Base-by-base conservation (phyloP, 208 protist species). In the Acanthamoeba rhysodes region DNA sequence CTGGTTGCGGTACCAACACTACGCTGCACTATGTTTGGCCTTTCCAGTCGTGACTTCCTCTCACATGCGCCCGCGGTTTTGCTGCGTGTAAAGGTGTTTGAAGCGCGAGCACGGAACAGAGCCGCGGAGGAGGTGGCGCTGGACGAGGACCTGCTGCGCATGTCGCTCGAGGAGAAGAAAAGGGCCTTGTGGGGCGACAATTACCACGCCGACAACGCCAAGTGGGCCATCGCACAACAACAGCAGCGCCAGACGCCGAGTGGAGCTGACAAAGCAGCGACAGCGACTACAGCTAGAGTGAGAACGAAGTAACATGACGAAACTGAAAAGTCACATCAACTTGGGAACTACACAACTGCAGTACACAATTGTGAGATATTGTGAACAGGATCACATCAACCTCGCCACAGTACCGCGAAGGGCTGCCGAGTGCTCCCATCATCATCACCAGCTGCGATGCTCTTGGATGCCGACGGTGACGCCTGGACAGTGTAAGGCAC, bases 111-210 rank as follows among this genome's bases (percentile, higher is more conserved):
- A 10, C 64, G 64, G 64, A 27, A 29, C 24, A 27, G 64, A 62
- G 55, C 55, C 24, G 64, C 27, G 24, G 8, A 34, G 27, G 64
- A 70, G n/a, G 27, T 16, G 64, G 22, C 27, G 22, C 18, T 70
- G 9, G 64, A 70, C 64, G 64, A 70, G 64, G 64, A 70, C 64
- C 22, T 70, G 27, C 64, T 70, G 8, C 18, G 64, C 4, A 70
- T 70, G 64, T 70, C 64, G n/a, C 64, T 70, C 64, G 64, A 70
- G 27, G 64, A 70, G 64, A 70, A 70, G 64, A 70, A 29, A 9
- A 27, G 64, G 27, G 64, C 64, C 27, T 70, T 70, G 64, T 70
- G 64, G 64, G 64, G 64, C 64, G 64, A 70, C 64, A 29, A 70
- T 22, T 70, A 70, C 27, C 64, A 24, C 64, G 64, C 7, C 20